Percentiles rank a stretch among this genome's conserved stretches.
phyloP scores from a whole-genome alignment of 2,329 filamentous ascomycete species.

The Lasiodiplodia citricola region DNA sequence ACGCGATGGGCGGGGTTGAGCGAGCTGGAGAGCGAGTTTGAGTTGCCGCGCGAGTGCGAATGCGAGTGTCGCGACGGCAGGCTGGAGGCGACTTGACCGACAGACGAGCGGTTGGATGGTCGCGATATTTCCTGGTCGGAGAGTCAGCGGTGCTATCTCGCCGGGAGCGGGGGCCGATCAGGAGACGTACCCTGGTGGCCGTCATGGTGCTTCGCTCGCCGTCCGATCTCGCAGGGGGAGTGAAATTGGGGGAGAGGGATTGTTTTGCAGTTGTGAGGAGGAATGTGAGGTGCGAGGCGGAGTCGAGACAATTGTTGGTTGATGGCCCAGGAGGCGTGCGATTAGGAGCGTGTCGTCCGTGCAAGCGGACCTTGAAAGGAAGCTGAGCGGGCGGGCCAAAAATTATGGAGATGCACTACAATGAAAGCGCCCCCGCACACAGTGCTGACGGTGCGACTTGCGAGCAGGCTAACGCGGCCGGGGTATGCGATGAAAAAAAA shows the following conservation, averaged over 20 bases:
- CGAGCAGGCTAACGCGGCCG: slow-evolving; percentile 1
- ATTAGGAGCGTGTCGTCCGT: slow-evolving; percentile 25
- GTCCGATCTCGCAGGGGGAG: slow-evolving; percentile 1
- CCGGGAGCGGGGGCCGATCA: slow-evolving; percentile 27
- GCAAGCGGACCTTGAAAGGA: slow-evolving; percentile 27
- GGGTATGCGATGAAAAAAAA: slow-evolving; percentile 17
- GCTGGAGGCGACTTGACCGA: slow-evolving; percentile 63
- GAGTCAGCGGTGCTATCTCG: slow-evolving; percentile 37
- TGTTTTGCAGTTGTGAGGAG: slow-evolving; percentile 7
- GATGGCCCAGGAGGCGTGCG: slow-evolving; percentile 21
- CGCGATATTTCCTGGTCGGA: slow-evolving; percentile 47
- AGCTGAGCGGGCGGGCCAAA: slow-evolving; percentile 26
- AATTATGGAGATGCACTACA: slow-evolving; percentile 28
- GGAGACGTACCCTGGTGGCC: slow-evolving; percentile 43
- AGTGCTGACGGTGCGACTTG: slow-evolving; percentile 21
- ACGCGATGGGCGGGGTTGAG: slow-evolving; percentile 84
- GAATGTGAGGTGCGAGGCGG: slow-evolving; percentile 11
- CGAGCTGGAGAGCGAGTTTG: slow-evolving; percentile 78
- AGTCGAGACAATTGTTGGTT: slow-evolving; percentile 21
- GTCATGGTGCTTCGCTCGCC: slow-evolving; percentile 37
- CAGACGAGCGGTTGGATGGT: slow-evolving; percentile 49
- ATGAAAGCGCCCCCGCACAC: slow-evolving; percentile 28
- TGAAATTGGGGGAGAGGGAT: not conserved
- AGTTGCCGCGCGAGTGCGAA: slow-evolving; percentile 66
- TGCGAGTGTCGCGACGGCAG: slow-evolving; percentile 57